Conservation (phyloP, 2,329 filamentous ascomycete species). For the Paecilomyces sp. region DNA sequence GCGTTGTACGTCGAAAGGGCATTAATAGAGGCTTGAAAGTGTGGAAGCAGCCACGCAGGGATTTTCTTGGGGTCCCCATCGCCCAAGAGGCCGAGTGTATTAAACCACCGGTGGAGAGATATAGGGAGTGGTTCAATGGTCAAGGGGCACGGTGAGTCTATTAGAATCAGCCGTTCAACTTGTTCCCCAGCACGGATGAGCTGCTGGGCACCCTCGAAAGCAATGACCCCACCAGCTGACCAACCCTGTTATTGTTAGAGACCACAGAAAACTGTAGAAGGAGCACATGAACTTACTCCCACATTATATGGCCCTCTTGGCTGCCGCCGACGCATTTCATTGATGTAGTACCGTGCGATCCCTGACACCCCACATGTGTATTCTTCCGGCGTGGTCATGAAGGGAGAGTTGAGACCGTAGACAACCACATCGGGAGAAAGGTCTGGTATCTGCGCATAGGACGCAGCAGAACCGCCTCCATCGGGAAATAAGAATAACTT, state of each 20-base stretch:
- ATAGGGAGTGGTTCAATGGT: constrained; percentile 47
- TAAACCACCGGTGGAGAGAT: constrained; percentile 43
- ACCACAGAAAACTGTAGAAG: neutral
- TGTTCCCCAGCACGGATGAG: constrained; percentile 46
- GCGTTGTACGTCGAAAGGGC: constrained; percentile 7
- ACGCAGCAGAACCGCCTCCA: constrained; percentile 40
- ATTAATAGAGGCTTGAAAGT: constrained; percentile 11
- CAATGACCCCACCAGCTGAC: constrained; percentile 63
- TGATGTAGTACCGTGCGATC: constrained; percentile 16
- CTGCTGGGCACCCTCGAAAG: constrained; percentile 56
- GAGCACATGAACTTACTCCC: constrained; percentile 20
- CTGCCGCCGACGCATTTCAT: constrained; percentile 30
- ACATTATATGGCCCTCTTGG: constrained; percentile 49
- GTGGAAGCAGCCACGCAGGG: constrained; percentile 10
- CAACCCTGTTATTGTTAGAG: constrained; percentile 40
- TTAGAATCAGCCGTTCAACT: constrained; percentile 51
- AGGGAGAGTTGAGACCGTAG: constrained; percentile 44
- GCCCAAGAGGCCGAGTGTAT: constrained; percentile 22
- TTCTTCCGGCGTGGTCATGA: constrained; percentile 23
- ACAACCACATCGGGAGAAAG: constrained; percentile 44
- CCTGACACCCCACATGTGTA: constrained; percentile 15
- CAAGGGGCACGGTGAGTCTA: constrained; percentile 53
- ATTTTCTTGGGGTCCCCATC: neutral
- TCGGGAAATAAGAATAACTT: constrained; percentile 43
- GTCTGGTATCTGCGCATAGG: constrained; percentile 30